Percentiles rank a stretch among this genome's conserved stretches.
Conservation (phyloP, 352 stramenopile genomes). For the Pythium sukuiense region DNA sequence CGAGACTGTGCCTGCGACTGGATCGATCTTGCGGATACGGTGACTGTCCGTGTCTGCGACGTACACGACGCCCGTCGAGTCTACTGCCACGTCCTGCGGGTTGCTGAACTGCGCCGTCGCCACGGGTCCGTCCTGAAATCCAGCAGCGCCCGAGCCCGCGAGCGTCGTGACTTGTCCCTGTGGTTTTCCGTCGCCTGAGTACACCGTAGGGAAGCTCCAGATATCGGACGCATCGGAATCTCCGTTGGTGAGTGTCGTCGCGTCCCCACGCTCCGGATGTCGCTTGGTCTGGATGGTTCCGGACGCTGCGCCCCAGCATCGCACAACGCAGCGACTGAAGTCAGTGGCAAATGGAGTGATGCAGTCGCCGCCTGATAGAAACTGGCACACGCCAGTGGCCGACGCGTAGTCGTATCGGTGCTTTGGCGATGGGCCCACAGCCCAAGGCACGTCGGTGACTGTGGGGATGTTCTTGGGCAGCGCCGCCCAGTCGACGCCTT, state of each 20-base stretch:
- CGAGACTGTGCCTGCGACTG: constrained; percentile 37
- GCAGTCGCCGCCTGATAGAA: constrained; percentile 86
- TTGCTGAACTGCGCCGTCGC: constrained; percentile 83
- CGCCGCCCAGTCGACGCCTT: constrained; percentile 79
- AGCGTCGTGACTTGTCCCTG: constrained; percentile 92
- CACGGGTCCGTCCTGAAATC: constrained; percentile 75
- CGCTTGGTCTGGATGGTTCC: constrained; percentile 32
- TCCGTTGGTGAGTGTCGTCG: constrained; percentile 19
- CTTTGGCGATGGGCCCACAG: constrained; percentile 83
- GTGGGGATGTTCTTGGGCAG: constrained; percentile 91
- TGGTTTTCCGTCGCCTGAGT: constrained; percentile 53
- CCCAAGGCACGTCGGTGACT: constrained; percentile 92
- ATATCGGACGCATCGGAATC: constrained; percentile 62
- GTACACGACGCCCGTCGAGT: constrained; percentile 92
- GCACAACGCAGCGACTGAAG: constrained; percentile 87
- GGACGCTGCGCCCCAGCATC: constrained; percentile 89
- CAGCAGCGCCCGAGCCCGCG: constrained; percentile 74
- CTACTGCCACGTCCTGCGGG: constrained; percentile 90
- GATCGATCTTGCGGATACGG: constrained; percentile 84
- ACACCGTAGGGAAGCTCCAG: constrained; percentile 52
- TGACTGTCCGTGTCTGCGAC: constrained; percentile 96
- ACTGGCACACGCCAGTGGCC: constrained; percentile 85
- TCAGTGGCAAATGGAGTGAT: constrained; percentile 73
- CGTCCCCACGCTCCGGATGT: constrained; percentile 42
- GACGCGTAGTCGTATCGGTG: constrained; percentile 90